Conservation (phyloP, 2,329 filamentous ascomycete genomes). For the Sordariomycetes sp. region DNA sequence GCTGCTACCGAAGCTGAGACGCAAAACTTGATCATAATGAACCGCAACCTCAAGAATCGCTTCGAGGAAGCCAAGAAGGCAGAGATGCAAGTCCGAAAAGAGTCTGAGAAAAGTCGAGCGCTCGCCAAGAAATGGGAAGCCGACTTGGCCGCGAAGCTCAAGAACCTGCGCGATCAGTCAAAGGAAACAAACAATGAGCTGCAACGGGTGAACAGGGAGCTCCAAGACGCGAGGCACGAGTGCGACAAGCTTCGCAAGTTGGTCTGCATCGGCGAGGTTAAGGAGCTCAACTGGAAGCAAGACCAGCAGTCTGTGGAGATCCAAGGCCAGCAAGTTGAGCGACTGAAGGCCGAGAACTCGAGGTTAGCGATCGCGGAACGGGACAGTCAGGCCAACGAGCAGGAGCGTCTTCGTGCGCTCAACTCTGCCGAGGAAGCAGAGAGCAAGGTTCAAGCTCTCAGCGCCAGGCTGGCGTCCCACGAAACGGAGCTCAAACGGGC, state of each 20-base stretch:
- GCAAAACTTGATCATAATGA: constrained; percentile 70
- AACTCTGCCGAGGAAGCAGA: constrained; percentile 50
- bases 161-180: constrained; percentile 58
- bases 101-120: constrained; percentile 61
- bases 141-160: constrained; percentile 58
- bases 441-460: constrained; percentile 48
- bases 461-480: constrained; percentile 44
- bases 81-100: constrained; percentile 61
- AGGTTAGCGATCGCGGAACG: constrained; percentile 52
- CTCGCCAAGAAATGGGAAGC: constrained; percentile 72
- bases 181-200: constrained; percentile 54
- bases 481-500: constrained; percentile 36
- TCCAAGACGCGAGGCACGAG: constrained; percentile 50
- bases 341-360: constrained; percentile 48
- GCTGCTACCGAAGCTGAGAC: constrained; percentile 74
- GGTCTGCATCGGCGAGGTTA: constrained; percentile 60
- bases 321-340: constrained; percentile 50
- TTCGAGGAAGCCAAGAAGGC: constrained; percentile 64
- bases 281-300: constrained; percentile 55
- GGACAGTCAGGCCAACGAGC: constrained; percentile 54
- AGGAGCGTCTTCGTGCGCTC: constrained; percentile 46
- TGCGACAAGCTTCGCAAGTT: constrained; percentile 55
- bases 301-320: constrained; percentile 54
- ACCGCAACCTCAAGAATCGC: constrained; percentile 63
- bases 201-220: constrained; percentile 44